phyloP scores from a whole-genome alignment of 1,284 basidiomycete species.

The Sphaerobolus stellatus region DNA sequence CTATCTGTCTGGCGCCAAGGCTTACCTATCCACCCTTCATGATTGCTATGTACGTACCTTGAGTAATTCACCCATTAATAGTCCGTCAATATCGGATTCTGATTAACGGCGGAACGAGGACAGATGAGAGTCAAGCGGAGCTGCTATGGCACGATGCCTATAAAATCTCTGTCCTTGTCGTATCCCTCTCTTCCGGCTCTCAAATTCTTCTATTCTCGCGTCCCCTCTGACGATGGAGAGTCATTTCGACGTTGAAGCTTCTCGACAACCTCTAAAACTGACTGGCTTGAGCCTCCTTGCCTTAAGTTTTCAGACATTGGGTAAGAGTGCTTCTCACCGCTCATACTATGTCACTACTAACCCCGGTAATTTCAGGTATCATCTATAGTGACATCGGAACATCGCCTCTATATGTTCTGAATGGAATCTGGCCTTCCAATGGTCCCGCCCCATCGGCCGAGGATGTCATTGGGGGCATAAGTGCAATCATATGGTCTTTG shows the following conservation, averaged over 20 bases:
- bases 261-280: constrained; percentile 4
- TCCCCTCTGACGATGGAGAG: neutral
- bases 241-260: neutral
- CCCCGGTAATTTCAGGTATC: constrained; percentile 42
- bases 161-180: too few species aligned
- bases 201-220: neutral
- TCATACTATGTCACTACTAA: neutral
- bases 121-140: too few species aligned
- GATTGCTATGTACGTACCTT: too few species aligned
- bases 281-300: constrained; percentile 31
- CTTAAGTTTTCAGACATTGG: constrained; percentile 37
- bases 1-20: too few species aligned
- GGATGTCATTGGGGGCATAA: constrained; percentile 60
- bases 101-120: too few species aligned
- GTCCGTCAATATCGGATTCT: too few species aligned
- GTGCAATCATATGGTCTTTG: constrained; percentile 64
- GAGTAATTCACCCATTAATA: too few species aligned
- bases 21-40: too few species aligned
- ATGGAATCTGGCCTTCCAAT: constrained; percentile 56
- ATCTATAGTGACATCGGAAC: constrained; percentile 70
- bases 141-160: too few species aligned
- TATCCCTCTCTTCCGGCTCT: neutral
- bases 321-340: constrained; percentile 24
- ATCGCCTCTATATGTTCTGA: constrained; percentile 62
- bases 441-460: constrained; percentile 50